These are phyloP conservation scores for Umbelopsis vinacea DNA, from an alignment of 192 early-diverging fungal species.

Conservation along the genomic window DNA sequence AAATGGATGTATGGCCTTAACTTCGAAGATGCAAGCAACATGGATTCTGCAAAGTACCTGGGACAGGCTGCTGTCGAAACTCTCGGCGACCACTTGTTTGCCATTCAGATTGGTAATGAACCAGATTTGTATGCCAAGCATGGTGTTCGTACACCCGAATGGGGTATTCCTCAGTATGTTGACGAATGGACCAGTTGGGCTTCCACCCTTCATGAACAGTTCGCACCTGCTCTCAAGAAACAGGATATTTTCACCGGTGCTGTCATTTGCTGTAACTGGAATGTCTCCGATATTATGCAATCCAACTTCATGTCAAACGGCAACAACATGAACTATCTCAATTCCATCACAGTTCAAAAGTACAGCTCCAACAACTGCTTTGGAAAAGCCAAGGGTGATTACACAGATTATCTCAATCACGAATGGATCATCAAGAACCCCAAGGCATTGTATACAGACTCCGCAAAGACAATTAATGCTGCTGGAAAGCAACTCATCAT, in stretches of 20 bases:
- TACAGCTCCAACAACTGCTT: slow-evolving; percentile 16
- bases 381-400: neutral
- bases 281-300: slow-evolving; percentile 2
- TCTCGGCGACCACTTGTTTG: slow-evolving; percentile 13
- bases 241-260: slow-evolving; percentile 12
- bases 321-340: neutral
- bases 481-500: slow-evolving; percentile 8
- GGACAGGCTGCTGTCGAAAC: neutral
- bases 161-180: slow-evolving; percentile 9
- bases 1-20: slow-evolving; percentile 27
- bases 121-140: slow-evolving; percentile 22
- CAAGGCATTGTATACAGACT: neutral
- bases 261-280: slow-evolving; percentile 12
- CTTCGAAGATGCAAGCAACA: slow-evolving; percentile 15
- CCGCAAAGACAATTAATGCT: neutral
- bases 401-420: slow-evolving; percentile 19
- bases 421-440: slow-evolving; percentile 2
- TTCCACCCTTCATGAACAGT: neutral
- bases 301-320: neutral
- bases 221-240: neutral
- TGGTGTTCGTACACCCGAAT: neutral
- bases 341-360: slow-evolving; percentile 1
- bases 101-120: slow-evolving; percentile 21
- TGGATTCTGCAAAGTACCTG: slow-evolving; percentile 1
- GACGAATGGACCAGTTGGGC: slow-evolving; percentile 20